Conservation (phyloP, 768 basidiomycete genomes). For the Pleurotus eryngii region DNA sequence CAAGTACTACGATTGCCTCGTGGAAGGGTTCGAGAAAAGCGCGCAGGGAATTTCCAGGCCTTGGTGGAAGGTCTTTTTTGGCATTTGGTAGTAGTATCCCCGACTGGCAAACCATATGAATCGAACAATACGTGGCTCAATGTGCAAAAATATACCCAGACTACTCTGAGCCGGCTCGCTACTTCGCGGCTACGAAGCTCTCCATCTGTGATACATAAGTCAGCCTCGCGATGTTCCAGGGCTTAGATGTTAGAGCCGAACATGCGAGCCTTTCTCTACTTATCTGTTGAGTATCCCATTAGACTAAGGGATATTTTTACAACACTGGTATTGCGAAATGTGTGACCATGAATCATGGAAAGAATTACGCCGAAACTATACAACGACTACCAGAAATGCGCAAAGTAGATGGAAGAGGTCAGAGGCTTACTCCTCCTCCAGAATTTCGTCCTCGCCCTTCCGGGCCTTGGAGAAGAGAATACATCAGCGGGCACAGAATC, state of each 20-base stretch:
- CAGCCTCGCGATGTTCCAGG: background rate
- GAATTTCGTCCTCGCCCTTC: slow-evolving; percentile 65
- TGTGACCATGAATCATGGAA: background rate
- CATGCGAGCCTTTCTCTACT: slow-evolving; percentile 3
- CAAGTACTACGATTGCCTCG: slow-evolving; percentile 67
- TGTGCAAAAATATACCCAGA: background rate
- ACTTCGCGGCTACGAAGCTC: background rate
- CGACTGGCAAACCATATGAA: background rate
- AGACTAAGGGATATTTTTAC: background rate
- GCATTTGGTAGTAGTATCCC: slow-evolving; percentile 54
- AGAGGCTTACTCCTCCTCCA: slow-evolving; percentile 39
- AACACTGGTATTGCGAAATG: too few species aligned
- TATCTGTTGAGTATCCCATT: slow-evolving; percentile 1
- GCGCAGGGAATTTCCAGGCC: slow-evolving; percentile 73
- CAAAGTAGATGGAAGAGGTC: background rate
- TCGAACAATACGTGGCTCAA: background rate
- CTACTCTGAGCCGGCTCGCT: background rate
- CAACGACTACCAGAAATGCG: too few species aligned
- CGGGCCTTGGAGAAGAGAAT: slow-evolving; percentile 47
- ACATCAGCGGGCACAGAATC: slow-evolving; percentile 11
- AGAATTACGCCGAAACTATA: too few species aligned
- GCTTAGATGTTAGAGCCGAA: background rate
- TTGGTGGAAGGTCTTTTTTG: slow-evolving; percentile 83
- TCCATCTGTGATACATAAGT: background rate
- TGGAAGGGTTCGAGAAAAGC: slow-evolving; percentile 73